Percentiles rank a stretch among this genome's conserved stretches.
These are phyloP conservation scores for Niveomyces coronatus DNA, from an alignment of 2,329 filamentous ascomycete species.

Conservation along the genomic window DNA sequence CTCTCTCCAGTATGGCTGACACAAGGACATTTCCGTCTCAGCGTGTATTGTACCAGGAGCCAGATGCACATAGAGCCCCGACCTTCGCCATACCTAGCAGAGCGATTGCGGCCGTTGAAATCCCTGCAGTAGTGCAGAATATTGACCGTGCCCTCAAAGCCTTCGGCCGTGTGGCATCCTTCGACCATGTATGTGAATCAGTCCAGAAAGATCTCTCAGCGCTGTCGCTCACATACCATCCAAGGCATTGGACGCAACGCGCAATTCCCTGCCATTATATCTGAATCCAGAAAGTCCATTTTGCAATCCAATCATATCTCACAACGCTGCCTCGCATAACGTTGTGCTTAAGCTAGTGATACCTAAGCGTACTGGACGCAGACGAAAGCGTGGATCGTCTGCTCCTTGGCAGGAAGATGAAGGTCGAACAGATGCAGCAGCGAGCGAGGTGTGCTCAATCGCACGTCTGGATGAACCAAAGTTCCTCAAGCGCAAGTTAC, in stretches of 20 bases:
- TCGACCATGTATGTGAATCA: slow-evolving; percentile 26
- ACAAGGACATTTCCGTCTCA: too few species aligned
- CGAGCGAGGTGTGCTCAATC: slow-evolving; percentile 28
- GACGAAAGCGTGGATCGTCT: slow-evolving; percentile 67
- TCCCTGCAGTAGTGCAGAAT: slow-evolving; percentile 33
- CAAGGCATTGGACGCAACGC: slow-evolving; percentile 37
- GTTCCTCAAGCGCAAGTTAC: slow-evolving; percentile 50
- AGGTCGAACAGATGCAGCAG: slow-evolving; percentile 16
- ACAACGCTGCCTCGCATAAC: slow-evolving; percentile 67
- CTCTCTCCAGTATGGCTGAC: too few species aligned
- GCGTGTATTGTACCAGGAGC: not conserved
- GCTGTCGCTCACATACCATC: not conserved
- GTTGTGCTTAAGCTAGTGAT: slow-evolving; percentile 78
- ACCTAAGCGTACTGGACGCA: slow-evolving; percentile 77
- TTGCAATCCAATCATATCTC: slow-evolving; percentile 67
- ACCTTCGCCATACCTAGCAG: slow-evolving; percentile 25
- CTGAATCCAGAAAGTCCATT: slow-evolving; percentile 72
- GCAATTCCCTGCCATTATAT: slow-evolving; percentile 54
- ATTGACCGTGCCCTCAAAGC: slow-evolving; percentile 32
- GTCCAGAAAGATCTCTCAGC: not conserved
- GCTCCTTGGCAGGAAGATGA: slow-evolving; percentile 48
- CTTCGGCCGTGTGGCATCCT: slow-evolving; percentile 28
- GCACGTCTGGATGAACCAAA: slow-evolving; percentile 42
- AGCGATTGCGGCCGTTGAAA: slow-evolving; percentile 29
- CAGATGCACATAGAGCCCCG: slow-evolving; percentile 17